Evolutionary conservation across 805 yeast species (phyloP).

Genomic region (Middelhovenomyces tepae): DNA sequence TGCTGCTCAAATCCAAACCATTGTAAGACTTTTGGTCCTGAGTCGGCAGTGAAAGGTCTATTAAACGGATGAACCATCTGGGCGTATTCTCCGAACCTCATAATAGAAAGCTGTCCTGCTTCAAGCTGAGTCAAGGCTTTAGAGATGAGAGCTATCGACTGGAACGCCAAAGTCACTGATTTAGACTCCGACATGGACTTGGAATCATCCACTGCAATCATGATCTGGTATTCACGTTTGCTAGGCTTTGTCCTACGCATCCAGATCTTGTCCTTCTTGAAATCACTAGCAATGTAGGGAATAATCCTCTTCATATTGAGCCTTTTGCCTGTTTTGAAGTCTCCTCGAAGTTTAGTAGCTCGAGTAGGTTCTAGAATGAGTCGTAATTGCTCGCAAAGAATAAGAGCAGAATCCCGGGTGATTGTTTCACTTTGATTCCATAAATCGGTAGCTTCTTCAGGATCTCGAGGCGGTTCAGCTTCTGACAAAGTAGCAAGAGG

Average conservation of each 20-base stretch:
- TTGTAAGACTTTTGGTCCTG: constrained; percentile 77
- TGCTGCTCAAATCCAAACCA: constrained; percentile 88
- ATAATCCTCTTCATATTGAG: constrained; percentile 95
- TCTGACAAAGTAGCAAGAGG: constrained; percentile 24
- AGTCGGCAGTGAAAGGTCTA: constrained; percentile 69
- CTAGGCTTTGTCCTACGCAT: constrained; percentile 94
- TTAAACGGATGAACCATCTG: constrained; percentile 85
- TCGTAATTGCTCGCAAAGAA: constrained; percentile 85
- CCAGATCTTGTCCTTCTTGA: constrained; percentile 98
- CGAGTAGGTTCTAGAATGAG: constrained; percentile 90
- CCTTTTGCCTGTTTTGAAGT: constrained; percentile 94
- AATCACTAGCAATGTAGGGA: constrained; percentile 95
- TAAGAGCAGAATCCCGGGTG: constrained; percentile 82
- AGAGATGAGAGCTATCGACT: constrained; percentile 86
- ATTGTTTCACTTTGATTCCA: constrained; percentile 80
- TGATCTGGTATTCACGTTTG: constrained; percentile 92
- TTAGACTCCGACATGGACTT: constrained; percentile 94
- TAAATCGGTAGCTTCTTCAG: constrained; percentile 61
- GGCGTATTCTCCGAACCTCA: constrained; percentile 79
- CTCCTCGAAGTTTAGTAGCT: constrained; percentile 93
- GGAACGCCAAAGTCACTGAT: constrained; percentile 85
- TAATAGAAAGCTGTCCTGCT: constrained; percentile 85
- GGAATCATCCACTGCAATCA: constrained; percentile 96
- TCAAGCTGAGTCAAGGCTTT: constrained; percentile 91
- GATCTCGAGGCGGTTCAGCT: constrained; percentile 39